These are phyloP conservation scores for Agaricus sinodeliciosus DNA, from an alignment of 768 basidiomycete species.

Conservation along the genomic window DNA sequence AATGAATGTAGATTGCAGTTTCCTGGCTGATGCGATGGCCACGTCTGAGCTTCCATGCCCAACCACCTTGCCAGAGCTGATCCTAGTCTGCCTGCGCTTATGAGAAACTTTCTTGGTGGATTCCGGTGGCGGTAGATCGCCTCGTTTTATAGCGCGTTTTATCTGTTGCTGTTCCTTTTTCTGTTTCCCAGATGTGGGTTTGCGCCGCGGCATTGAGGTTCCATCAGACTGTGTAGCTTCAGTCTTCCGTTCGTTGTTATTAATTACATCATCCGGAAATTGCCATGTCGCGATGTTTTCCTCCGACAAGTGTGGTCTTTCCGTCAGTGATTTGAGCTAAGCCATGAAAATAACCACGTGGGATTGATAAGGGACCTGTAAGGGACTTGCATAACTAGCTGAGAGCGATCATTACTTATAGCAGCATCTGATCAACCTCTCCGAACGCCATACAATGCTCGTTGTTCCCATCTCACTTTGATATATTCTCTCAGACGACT, in stretches of 20 bases:
- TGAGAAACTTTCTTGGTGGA: constrained; percentile 22
- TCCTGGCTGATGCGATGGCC: constrained; percentile 35
- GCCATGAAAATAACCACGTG: neutral
- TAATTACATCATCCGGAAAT: neutral
- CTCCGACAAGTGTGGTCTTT: neutral
- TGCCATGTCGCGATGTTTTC: neutral
- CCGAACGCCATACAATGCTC: constrained; percentile 1
- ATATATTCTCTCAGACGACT: neutral
- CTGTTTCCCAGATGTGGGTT: constrained; percentile 58
- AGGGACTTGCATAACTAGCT: no score
- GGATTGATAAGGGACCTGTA: no score
- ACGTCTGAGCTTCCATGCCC: constrained; percentile 20
- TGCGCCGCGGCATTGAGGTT: constrained; percentile 28
- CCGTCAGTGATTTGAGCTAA: neutral
- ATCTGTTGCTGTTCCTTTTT: constrained; percentile 68
- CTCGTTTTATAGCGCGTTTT: constrained; percentile 82
- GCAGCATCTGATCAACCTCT: neutral
- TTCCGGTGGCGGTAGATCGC: constrained; percentile 45
- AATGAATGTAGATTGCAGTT: constrained; percentile 66
- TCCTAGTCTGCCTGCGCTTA: constrained; percentile 20
- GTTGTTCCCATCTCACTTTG: constrained; percentile 6
- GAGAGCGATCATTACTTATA: no score
- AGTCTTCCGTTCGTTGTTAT: neutral
- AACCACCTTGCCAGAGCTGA: constrained; percentile 24
- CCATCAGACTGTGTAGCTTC: no score